These are phyloP conservation scores for Picocystis sp. DNA, from an alignment of 163 green algal genomes.

Conservation along the genomic window DNA sequence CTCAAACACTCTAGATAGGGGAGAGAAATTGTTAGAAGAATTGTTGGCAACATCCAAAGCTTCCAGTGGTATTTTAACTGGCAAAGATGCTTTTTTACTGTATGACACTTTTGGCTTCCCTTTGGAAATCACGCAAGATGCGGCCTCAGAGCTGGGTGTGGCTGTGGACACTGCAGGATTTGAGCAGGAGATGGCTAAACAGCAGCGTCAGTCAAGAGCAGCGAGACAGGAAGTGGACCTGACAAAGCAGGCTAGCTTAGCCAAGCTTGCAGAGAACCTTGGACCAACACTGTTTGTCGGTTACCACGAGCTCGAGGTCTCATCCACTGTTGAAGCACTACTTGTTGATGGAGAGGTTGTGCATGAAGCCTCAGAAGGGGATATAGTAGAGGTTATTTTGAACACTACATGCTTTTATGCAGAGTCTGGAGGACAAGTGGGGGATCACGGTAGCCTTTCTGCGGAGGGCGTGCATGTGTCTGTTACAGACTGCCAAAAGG, in stretches of 20 bases:
- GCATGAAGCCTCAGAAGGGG: constrained; percentile 18
- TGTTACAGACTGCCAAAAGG: constrained; percentile 52
- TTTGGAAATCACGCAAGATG: constrained; percentile 71
- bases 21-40: constrained; percentile 42
- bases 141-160: constrained; percentile 19
- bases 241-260: constrained; percentile 20
- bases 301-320: constrained; percentile 19
- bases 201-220: constrained; percentile 39
- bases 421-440: constrained; percentile 68
- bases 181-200: constrained; percentile 51
- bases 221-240: constrained; percentile 37
- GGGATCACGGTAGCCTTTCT: constrained; percentile 26
- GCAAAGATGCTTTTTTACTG: constrained; percentile 65
- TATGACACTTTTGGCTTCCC: constrained; percentile 92
- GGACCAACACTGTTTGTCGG: constrained; percentile 29
- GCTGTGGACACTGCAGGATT: constrained; percentile 62
- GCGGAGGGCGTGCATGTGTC: not conserved
- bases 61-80: constrained; percentile 15
- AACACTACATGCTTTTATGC: constrained; percentile 78
- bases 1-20: constrained; percentile 21
- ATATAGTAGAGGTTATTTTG: constrained; percentile 56
- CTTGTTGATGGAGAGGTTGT: constrained; percentile 16
- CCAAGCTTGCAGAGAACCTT: constrained; percentile 15
- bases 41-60: constrained; percentile 25
- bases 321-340: constrained; percentile 20